Base-by-base conservation (phyloP, 1,284 basidiomycete genomes). In the Testicularia cyperi region DNA sequence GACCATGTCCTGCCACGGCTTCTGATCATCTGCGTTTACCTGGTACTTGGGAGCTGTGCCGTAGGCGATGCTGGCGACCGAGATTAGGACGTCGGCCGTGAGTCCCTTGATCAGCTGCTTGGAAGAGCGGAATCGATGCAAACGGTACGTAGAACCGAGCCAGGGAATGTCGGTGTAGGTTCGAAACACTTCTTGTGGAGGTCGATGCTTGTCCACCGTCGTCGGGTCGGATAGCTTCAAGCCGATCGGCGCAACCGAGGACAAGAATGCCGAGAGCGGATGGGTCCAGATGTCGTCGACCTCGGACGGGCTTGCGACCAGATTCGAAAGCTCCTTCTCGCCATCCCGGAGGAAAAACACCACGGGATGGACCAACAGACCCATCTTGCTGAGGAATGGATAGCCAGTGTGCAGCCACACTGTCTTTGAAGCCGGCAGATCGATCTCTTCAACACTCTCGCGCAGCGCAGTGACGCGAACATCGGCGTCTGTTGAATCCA, bases 111-210 rank as follows among this genome's bases (percentile, higher is more conserved):
- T 47, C 9, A 67, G 47, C 26, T 67, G 56, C 7, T 45, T 44
- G 6, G 21, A 26, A 13, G 39, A 40, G 10, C 65, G 24, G 42
- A 67, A 67, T 1, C 65, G 29, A 24, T 67, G 65, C 5, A 67
- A 38, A 6, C 65, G 41, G 22, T 67, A 67, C 0, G 19, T 36
- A 0, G 26, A 19, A 15, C 45, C 44, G 13, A 67, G 30, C 60
- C 60, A 67, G 19, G 65, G 65, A 7, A 67, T 44, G 24, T 67
- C 65, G 0, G 52, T 60, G 35, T 64, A 67, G 6, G 65, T 67
- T 3, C 65, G 48, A 18, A 60, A 55, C 0, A 26, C 42, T 5
- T 42, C 5, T 32, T 67, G 65, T 5, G 65, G 61, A 5, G 55
- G 54, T 6, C 65, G 31, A 16, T 67, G 65, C 15, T 38, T 48